phyloP scores from a whole-genome alignment of 495 filamentous ascomycete genomes.

The Podospora appendiculata region DNA sequence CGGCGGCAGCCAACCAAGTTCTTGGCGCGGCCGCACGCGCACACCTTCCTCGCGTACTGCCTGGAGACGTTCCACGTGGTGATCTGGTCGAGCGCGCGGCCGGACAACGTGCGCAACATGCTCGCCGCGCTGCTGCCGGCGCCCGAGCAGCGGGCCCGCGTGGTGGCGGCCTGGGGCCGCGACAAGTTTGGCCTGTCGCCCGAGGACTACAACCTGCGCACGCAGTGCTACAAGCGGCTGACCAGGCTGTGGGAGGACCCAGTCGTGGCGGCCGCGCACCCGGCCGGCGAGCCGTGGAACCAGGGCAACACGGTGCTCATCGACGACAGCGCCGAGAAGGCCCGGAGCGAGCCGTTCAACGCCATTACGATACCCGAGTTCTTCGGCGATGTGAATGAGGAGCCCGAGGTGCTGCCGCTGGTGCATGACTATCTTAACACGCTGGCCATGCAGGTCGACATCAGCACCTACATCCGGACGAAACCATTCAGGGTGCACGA shows the following conservation, averaged over 20 bases:
- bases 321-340: conserved; percentile 78
- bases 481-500: conserved; percentile 23
- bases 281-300: conserved; percentile 46
- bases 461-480: conserved; percentile 37
- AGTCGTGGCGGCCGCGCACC: conserved; percentile 41
- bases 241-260: conserved; percentile 58
- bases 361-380: conserved; percentile 76
- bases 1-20: conserved; percentile 42
- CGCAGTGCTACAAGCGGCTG: conserved; percentile 85
- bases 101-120: conserved; percentile 60
- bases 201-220: conserved; percentile 56
- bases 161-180: conserved; percentile 73
- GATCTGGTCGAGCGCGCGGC: conserved; percentile 83
- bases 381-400: conserved; percentile 30
- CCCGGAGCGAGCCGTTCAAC: conserved; percentile 74
- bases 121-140: conserved; percentile 43
- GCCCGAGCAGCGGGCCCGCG: conserved; percentile 20
- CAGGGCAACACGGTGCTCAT: conserved; percentile 87
- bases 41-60: conserved; percentile 58
- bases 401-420: conserved; percentile 29
- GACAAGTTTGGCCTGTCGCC: conserved; percentile 62
- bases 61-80: conserved; percentile 65
- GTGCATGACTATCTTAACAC: conserved; percentile 43
- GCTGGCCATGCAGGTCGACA: conserved; percentile 31
- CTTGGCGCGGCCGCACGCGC: conserved; percentile 51